Evolutionary conservation across 2,329 filamentous ascomycete genomes (phyloP).

Genomic region (Alternaria triticimaculans): DNA sequence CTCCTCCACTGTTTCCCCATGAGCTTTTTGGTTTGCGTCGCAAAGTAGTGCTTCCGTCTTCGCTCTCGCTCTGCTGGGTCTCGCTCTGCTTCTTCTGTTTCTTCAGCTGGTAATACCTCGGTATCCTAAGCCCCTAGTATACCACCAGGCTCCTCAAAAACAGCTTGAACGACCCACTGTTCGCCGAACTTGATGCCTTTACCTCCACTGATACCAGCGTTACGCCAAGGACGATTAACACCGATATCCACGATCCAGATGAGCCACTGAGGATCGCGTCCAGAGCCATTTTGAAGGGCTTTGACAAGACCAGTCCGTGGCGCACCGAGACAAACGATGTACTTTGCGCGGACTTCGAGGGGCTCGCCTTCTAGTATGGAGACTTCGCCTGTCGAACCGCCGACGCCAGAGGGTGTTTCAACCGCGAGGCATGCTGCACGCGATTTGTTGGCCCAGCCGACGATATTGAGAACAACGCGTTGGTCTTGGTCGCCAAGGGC

Average conservation of each 20-base stretch:
- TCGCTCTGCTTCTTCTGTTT: neutral
- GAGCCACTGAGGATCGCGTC: slow-evolving; percentile 67
- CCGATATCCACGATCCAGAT: slow-evolving; percentile 88
- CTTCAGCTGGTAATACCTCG: neutral
- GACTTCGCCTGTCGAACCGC: slow-evolving; percentile 70
- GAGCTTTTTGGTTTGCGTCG: neutral
- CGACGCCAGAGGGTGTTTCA: slow-evolving; percentile 90
- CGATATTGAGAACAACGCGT: slow-evolving; percentile 83
- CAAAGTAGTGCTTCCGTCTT: neutral
- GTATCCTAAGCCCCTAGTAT: slow-evolving; percentile 8
- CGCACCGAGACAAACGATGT: slow-evolving; percentile 83
- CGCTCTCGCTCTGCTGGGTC: neutral
- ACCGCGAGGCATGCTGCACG: slow-evolving; percentile 83
- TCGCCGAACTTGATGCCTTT: slow-evolving; percentile 88
- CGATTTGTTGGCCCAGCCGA: slow-evolving; percentile 91
- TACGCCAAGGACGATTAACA: slow-evolving; percentile 82
- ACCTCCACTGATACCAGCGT: slow-evolving; percentile 79
- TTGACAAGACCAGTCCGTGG: slow-evolving; percentile 85
- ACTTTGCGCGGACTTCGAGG: slow-evolving; percentile 80
- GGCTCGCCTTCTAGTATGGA: slow-evolving; percentile 73
- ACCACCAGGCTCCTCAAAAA: slow-evolving; percentile 40
- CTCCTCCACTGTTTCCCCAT: neutral
- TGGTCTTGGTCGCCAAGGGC: slow-evolving; percentile 84
- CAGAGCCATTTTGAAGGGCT: slow-evolving; percentile 70
- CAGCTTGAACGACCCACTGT: slow-evolving; percentile 81